Conservation (phyloP, 139 green algal species). For the Coccomyxa sp. region DNA sequence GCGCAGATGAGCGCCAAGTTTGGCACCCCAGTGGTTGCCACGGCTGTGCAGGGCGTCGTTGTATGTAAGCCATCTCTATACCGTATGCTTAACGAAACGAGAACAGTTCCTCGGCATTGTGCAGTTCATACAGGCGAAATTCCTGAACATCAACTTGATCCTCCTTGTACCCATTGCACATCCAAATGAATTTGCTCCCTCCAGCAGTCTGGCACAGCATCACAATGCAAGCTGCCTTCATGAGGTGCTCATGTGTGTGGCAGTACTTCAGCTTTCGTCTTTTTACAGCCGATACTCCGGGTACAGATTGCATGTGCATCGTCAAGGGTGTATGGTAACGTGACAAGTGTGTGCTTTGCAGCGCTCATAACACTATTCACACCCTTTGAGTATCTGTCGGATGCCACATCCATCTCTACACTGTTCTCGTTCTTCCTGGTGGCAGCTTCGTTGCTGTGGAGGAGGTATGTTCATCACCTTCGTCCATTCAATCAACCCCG, state of each 20-base stretch:
- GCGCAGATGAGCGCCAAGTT: conserved; percentile 1
- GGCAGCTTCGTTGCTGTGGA: not conserved
- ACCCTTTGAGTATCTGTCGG: conserved; percentile 4
- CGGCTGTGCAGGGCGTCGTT: not conserved
- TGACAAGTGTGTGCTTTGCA: not conserved
- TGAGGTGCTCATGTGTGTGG: not conserved
- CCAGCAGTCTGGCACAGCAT: not conserved
- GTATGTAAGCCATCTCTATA: not conserved
- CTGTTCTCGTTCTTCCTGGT: conserved; percentile 1
- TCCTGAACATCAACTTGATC: not conserved
- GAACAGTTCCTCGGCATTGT: not conserved
- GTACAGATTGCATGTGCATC: too few species aligned
- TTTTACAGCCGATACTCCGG: too few species aligned
- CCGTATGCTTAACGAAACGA: not conserved
- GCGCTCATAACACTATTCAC: conserved; percentile 4
- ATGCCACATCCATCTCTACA: not conserved
- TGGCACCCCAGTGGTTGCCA: not conserved
- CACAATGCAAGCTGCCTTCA: not conserved
- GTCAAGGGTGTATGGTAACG: not conserved
- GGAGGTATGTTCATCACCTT: not conserved
- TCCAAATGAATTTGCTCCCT: not conserved
- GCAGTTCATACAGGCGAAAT: not conserved
- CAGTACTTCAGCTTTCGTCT: not conserved
- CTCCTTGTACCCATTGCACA: too few species aligned
- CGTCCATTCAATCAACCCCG: not conserved